Evolutionary conservation across 2,329 filamentous ascomycete genomes (phyloP), one percentile per base, ranked within the genome.

Genomic region (Colletotrichum incanum): DNA sequence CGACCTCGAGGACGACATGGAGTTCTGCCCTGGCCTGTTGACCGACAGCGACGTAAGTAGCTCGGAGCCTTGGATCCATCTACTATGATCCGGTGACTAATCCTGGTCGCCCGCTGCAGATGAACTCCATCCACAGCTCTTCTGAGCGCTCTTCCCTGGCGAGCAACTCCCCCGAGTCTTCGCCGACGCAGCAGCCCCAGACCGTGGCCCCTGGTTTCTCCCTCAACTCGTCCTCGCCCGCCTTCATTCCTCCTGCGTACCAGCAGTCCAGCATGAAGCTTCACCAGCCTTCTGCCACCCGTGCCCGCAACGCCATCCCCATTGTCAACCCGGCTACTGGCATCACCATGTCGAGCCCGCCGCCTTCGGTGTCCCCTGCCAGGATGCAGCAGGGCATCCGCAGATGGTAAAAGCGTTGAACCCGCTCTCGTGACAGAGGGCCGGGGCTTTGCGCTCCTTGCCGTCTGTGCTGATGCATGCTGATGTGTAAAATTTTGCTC

Each of bases 261-360:
- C 91, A 91, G 78, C 90, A 87, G 73, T 83, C 85, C 74, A 91
- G 83, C 87, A 78, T 96, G 77, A 98, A 97, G 86, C 88, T 97
- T 74, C 94, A 98, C 84, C 96, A 98, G 86, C 94, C 95, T 73
- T 89, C 95, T 74, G 94, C 95, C 74, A 94, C 95, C 75, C 94
- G 96, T 77, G 91, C 93, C 71, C 94, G 95, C 83, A 98, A 98
- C 83, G 94, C 96, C 79, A 98, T 98, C 76, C 96, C 96, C 72
- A 99, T 99, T 82, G 94, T 98, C 84, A 97, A 99, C 87, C 96
- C 96, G 66, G 93, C 90, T 77, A 98, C 96, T 69, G 95, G 96
- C 79, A 91, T 95, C 82, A 90, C 91, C 79, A 93, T 98, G 87
- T 92, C 94, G 68, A 97, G 94, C 86, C 96, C 96, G 76, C 94